phyloP scores from a whole-genome alignment of 345 rosid genomes.

The Lenwebbia sp. region DNA sequence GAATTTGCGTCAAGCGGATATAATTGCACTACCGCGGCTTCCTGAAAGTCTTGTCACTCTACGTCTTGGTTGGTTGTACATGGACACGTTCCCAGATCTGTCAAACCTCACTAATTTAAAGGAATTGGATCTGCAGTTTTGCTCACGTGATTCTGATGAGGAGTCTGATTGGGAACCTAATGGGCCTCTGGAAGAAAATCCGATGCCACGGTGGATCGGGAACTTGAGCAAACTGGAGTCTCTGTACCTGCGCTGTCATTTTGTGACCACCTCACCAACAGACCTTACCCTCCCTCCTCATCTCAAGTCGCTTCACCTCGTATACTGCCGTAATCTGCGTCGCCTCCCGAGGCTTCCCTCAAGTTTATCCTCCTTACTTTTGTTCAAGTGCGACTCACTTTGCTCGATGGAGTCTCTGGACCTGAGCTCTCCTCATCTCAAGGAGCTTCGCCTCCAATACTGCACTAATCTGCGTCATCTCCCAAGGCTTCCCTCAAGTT shows the following conservation, averaged over 20 bases:
- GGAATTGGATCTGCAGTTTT: rapidly evolving
- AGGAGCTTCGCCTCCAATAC: rapidly evolving
- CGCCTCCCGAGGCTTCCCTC: background rate
- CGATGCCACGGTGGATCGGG: too few species aligned
- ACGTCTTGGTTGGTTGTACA: rapidly evolving
- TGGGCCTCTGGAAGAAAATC: background rate
- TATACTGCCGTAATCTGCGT: background rate
- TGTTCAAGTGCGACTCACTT: rapidly evolving
- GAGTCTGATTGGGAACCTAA: too few species aligned
- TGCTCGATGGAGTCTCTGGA: background rate
- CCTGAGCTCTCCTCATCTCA: background rate
- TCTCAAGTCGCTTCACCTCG: background rate
- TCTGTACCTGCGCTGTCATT: rapidly evolving
- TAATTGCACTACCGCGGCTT: background rate
- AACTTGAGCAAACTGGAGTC: too few species aligned
- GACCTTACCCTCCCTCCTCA: background rate
- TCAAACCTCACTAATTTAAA: background rate
- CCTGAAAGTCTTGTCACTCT: background rate
- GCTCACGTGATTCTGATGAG: too few species aligned
- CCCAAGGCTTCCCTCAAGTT: background rate
- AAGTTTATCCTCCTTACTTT: background rate
- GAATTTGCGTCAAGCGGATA: rapidly evolving
- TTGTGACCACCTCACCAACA: background rate
- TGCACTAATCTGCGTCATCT: background rate
- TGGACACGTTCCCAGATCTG: background rate